These are phyloP conservation scores for Raffaelea ambrosiae DNA, from an alignment of 2,329 filamentous ascomycete species.

Conservation along the genomic window DNA sequence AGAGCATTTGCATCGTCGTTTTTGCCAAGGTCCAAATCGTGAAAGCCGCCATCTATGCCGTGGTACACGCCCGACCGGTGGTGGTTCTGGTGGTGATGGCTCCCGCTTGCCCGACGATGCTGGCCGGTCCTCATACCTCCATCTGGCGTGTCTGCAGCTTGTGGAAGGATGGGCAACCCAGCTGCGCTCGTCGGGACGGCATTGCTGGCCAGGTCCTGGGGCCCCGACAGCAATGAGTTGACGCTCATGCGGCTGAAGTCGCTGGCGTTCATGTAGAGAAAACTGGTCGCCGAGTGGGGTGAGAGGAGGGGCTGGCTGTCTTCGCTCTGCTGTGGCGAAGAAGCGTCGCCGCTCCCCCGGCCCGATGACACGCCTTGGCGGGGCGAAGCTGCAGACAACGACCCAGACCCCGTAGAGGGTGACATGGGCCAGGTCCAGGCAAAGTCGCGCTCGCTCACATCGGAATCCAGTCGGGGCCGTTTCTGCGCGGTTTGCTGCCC, in stretches of 20 bases:
- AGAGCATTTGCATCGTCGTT: slow-evolving; percentile 67
- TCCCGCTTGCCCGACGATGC: not conserved
- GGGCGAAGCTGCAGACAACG: slow-evolving; percentile 8
- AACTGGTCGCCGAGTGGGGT: not conserved
- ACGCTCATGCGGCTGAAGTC: slow-evolving; percentile 46
- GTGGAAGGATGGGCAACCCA: not conserved
- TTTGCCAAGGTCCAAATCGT: slow-evolving; percentile 59
- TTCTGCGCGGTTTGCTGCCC: not conserved
- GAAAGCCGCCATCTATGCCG: slow-evolving; percentile 62
- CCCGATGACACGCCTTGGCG: not conserved
- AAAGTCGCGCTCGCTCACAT: slow-evolving; percentile 13
- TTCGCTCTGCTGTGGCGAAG: slow-evolving; percentile 1
- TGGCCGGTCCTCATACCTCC: not conserved
- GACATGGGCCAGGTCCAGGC: slow-evolving; percentile 14
- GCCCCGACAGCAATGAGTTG: slow-evolving; percentile 52
- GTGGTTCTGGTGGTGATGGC: slow-evolving; percentile 5
- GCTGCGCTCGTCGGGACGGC: not conserved
- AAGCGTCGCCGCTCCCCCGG: not conserved
- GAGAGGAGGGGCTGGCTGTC: slow-evolving; percentile 1
- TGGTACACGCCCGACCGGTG: slow-evolving; percentile 39
- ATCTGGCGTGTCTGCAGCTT: not conserved
- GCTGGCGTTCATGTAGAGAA: slow-evolving; percentile 1
- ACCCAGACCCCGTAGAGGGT: slow-evolving; percentile 10
- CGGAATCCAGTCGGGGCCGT: slow-evolving; percentile 10
- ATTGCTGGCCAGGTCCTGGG: slow-evolving; percentile 26